Evolutionary conservation across 352 stramenopile genomes (phyloP).

Genomic region (Globisporangium recalcitrans): DNA sequence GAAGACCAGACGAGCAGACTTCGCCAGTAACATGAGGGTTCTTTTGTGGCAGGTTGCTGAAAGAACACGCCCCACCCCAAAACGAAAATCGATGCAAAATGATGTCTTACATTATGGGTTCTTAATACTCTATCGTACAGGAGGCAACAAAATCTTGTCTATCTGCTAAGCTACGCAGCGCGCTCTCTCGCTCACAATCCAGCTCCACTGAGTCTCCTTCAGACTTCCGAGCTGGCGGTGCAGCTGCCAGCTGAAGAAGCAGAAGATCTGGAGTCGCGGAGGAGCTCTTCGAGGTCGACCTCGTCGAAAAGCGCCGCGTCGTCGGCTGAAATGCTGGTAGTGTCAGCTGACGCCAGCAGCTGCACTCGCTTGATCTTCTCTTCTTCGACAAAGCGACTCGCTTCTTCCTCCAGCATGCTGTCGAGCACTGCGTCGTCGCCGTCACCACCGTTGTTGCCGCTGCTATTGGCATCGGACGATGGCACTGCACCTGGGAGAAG

Average conservation of each 20-base stretch:
- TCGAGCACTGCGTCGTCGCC: slow-evolving; percentile 39
- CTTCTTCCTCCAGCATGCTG: slow-evolving; percentile 57
- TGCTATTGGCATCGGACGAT: slow-evolving; percentile 11
- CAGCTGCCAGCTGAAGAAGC: too few species aligned
- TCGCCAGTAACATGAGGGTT: too few species aligned
- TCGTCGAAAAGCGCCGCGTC: slow-evolving; percentile 49
- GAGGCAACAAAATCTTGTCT: too few species aligned
- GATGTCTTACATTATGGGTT: too few species aligned
- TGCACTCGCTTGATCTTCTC: slow-evolving; percentile 31
- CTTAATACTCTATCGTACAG: too few species aligned
- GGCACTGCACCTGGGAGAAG: slow-evolving; percentile 16
- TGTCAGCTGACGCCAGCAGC: neutral
- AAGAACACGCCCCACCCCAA: too few species aligned
- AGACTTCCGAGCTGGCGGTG: neutral
- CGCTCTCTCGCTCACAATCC: too few species aligned
- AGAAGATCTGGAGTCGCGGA: slow-evolving; percentile 25
- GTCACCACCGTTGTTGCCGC: slow-evolving; percentile 11
- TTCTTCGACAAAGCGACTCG: slow-evolving; percentile 48
- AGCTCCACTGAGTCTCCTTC: too few species aligned
- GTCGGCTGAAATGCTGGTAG: neutral
- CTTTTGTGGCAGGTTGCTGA: too few species aligned
- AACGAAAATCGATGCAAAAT: too few species aligned
- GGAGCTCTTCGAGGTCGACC: slow-evolving; percentile 56
- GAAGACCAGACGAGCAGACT: too few species aligned
- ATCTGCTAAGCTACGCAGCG: too few species aligned